A percentile compares a stretch with the other conserved stretches of the same genome.
phyloP scores from a whole-genome alignment of 164 flowering plant species.

The Liquidambar formosana region DNA sequence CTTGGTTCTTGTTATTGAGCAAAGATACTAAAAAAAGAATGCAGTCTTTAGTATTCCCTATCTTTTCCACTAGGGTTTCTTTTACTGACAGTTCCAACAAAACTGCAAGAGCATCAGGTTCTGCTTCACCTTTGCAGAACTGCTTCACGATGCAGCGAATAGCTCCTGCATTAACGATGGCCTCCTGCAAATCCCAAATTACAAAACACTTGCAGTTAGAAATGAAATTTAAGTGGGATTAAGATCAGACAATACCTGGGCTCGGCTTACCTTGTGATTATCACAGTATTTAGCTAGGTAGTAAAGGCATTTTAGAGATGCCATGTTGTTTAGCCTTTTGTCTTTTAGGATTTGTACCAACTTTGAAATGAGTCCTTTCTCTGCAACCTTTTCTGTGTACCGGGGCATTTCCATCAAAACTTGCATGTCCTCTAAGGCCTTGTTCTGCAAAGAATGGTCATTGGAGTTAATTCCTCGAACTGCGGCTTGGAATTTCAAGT shows the following conservation, averaged over 20 bases:
- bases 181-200: slow-evolving; percentile 14
- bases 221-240: too few species aligned
- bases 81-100: slow-evolving; percentile 23
- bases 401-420: slow-evolving; percentile 17
- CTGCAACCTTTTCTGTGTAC: slow-evolving; percentile 14
- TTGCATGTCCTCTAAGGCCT: slow-evolving; percentile 22
- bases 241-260: too few species aligned
- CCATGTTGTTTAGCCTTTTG: background rate
- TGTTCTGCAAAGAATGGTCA: slow-evolving; percentile 9
- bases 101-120: slow-evolving; percentile 14
- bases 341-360: slow-evolving; percentile 17
- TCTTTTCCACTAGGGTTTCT: slow-evolving; percentile 19
- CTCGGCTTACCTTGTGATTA: slow-evolving; percentile 14
- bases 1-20: slow-evolving; percentile 1
- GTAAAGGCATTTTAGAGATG: slow-evolving; percentile 19
- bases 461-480: slow-evolving; percentile 8
- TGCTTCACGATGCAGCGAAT: slow-evolving; percentile 22
- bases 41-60: slow-evolving; percentile 24
- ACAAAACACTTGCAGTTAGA: background rate
- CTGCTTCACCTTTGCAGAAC: slow-evolving; percentile 16
- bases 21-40: slow-evolving; percentile 28
- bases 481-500: slow-evolving; percentile 23
- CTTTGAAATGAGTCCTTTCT: slow-evolving; percentile 9
- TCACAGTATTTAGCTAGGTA: slow-evolving; percentile 21
- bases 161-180: slow-evolving; percentile 19